phyloP scores from a whole-genome alignment of 148 eudicot genomes.

The Dianthus caryophyllus region DNA sequence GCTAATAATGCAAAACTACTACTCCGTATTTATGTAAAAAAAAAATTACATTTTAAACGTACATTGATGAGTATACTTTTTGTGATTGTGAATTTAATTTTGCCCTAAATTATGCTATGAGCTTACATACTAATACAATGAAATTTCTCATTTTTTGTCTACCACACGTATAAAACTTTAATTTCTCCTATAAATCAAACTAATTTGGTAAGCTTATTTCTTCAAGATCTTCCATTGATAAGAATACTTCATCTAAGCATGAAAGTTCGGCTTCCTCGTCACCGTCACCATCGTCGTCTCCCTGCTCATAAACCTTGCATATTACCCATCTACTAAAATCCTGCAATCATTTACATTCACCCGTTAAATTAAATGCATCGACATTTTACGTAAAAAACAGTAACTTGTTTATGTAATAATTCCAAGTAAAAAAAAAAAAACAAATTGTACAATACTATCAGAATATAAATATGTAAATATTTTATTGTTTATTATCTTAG shows the following conservation, averaged over 20 bases:
- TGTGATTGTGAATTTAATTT: conserved; percentile 9
- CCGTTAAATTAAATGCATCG: too few relatives aligned
- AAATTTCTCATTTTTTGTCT: conserved; percentile 1
- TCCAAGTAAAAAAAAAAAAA: too few relatives aligned
- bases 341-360: conserved; percentile 28
- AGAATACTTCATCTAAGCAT: conserved; percentile 83
- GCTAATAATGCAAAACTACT: too few relatives aligned
- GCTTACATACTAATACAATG: background rate
- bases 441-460: too few relatives aligned
- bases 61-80: conserved; percentile 12
- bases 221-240: conserved; percentile 79
- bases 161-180: background rate
- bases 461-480: too few relatives aligned
- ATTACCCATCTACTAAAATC: conserved; percentile 77
- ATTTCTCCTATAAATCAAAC: conserved; percentile 23
- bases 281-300: conserved; percentile 30
- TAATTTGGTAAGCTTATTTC: conserved; percentile 64
- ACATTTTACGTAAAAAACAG: too few relatives aligned
- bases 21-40: too few relatives aligned
- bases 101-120: background rate
- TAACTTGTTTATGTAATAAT: too few relatives aligned
- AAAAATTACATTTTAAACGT: too few relatives aligned
- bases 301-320: conserved; percentile 68
- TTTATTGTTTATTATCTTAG: too few relatives aligned
- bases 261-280: conserved; percentile 63